Evolutionary conservation across 2,329 filamentous ascomycete genomes (phyloP).

Genomic region (Talaromyces pinophilus): DNA sequence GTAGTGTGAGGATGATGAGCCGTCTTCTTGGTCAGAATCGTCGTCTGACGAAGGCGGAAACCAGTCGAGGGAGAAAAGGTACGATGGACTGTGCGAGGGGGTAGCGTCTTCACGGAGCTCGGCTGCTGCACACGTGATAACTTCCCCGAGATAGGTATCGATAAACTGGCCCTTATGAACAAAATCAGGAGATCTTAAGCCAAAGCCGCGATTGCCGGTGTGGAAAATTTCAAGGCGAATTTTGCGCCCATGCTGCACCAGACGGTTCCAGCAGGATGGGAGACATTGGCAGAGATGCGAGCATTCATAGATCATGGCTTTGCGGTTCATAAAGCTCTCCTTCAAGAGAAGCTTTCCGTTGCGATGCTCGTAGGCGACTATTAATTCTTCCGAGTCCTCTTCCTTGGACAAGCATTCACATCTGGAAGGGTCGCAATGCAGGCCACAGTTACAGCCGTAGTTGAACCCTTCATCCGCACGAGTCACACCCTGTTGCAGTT

Average conservation of each 20-base stretch:
- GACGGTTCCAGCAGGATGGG: conserved; percentile 43
- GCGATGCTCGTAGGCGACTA: conserved; percentile 35
- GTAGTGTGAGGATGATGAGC: conserved; percentile 31
- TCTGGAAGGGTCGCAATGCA: conserved; percentile 29
- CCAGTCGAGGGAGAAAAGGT: conserved; percentile 48
- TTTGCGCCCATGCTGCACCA: conserved; percentile 44
- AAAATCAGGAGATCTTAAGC: conserved; percentile 41
- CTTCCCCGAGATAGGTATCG: conserved; percentile 49
- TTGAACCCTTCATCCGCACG: conserved; percentile 34
- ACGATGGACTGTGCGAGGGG: conserved; percentile 37
- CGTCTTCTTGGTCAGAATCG: conserved; percentile 33
- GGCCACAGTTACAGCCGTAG: conserved; percentile 36
- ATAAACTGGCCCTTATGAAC: conserved; percentile 49
- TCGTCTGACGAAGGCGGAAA: conserved; percentile 25
- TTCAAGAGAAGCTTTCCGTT: conserved; percentile 32
- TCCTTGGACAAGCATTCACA: conserved; percentile 39
- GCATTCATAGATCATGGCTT: conserved; percentile 46
- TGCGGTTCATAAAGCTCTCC: conserved; percentile 35
- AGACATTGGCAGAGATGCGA: conserved; percentile 41
- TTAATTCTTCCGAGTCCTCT: conserved; percentile 31
- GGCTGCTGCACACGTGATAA: conserved; percentile 41
- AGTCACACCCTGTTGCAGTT: conserved; percentile 36
- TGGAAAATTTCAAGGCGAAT: conserved; percentile 47
- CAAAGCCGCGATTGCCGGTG: conserved; percentile 45
- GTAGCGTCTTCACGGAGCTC: conserved; percentile 41